These are phyloP conservation scores for Scytalidium sp. DNA, from an alignment of 2,329 filamentous ascomycete genomes.

Conservation along the genomic window DNA sequence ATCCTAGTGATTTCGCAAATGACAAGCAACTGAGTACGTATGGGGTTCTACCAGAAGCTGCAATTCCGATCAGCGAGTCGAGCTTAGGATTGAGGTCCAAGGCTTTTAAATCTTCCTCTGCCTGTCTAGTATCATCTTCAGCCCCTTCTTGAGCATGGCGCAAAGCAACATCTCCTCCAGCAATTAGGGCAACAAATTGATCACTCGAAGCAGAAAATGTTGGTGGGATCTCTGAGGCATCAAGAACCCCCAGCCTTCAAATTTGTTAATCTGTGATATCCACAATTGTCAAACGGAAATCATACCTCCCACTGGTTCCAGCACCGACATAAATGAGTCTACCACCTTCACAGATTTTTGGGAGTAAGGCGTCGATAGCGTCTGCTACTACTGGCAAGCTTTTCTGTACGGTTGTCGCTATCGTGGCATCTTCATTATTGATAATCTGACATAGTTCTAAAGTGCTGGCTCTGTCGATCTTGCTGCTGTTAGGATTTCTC, in stretches of 20 bases:
- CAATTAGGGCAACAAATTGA: conserved; percentile 39
- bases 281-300: background rate
- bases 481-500: conserved; percentile 29
- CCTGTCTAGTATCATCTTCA: conserved; percentile 33
- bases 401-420: conserved; percentile 27
- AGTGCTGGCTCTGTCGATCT: conserved; percentile 35
- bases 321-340: conserved; percentile 38
- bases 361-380: conserved; percentile 30
- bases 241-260: conserved; percentile 34
- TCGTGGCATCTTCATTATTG: conserved; percentile 32
- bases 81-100: conserved; percentile 26
- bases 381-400: conserved; percentile 31
- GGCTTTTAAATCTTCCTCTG: conserved; percentile 26
- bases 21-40: conserved; percentile 36
- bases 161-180: conserved; percentile 38
- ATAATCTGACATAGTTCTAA: conserved; percentile 35
- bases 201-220: conserved; percentile 35
- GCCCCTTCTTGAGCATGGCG: conserved; percentile 38
- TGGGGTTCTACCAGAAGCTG: conserved; percentile 39
- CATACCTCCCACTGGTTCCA: conserved; percentile 39
- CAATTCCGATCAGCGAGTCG: conserved; percentile 39
- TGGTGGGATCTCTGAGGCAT: conserved; percentile 39
- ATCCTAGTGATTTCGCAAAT: conserved; percentile 32
- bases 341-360: conserved; percentile 30
- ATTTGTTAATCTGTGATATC: background rate